A percentile compares a stretch with the other conserved stretches of the same genome.
Evolutionary conservation across 2,329 filamentous ascomycete genomes (phyloP).

Genomic region (Aspergillus pseudoterreus): DNA sequence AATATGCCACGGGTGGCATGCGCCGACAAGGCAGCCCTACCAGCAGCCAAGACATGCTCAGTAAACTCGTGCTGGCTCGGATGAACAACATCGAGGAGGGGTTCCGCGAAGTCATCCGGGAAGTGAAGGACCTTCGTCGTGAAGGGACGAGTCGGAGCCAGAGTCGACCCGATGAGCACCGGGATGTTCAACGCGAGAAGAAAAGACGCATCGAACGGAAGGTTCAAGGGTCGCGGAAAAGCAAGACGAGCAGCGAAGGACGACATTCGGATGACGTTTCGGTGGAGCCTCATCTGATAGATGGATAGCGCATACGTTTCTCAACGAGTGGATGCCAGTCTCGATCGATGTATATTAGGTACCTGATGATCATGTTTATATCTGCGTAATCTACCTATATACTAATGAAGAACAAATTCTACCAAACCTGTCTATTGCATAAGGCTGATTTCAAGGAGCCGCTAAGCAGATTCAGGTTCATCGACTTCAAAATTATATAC

Average conservation of each 20-base stretch:
- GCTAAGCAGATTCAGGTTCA: no score
- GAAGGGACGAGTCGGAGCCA: constrained; percentile 32
- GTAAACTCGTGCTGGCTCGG: constrained; percentile 74
- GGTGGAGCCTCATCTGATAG: not conserved
- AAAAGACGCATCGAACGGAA: constrained; percentile 26
- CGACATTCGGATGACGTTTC: constrained; percentile 7
- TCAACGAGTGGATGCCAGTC: not conserved
- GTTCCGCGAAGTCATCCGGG: constrained; percentile 79
- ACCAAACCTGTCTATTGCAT: no score
- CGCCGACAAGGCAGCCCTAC: constrained; percentile 42
- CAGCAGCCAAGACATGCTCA: constrained; percentile 67
- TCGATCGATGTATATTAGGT: no score
- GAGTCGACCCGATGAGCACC: constrained; percentile 25
- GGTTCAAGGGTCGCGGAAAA: constrained; percentile 15
- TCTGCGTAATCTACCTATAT: no score
- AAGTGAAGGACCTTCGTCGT: constrained; percentile 64
- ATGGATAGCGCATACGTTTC: constrained; percentile 1
- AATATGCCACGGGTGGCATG: constrained; percentile 63
- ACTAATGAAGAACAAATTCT: no score
- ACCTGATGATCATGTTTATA: no score
- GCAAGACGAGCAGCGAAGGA: constrained; percentile 19
- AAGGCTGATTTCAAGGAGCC: no score
- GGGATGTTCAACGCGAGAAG: constrained; percentile 19
- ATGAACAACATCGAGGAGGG: constrained; percentile 94
- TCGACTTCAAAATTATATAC: no score